A percentile compares a stretch with the other conserved stretches of the same genome.
These are phyloP conservation scores for Favolaschia claudopus DNA, from an alignment of 768 basidiomycete genomes.

Conservation along the genomic window DNA sequence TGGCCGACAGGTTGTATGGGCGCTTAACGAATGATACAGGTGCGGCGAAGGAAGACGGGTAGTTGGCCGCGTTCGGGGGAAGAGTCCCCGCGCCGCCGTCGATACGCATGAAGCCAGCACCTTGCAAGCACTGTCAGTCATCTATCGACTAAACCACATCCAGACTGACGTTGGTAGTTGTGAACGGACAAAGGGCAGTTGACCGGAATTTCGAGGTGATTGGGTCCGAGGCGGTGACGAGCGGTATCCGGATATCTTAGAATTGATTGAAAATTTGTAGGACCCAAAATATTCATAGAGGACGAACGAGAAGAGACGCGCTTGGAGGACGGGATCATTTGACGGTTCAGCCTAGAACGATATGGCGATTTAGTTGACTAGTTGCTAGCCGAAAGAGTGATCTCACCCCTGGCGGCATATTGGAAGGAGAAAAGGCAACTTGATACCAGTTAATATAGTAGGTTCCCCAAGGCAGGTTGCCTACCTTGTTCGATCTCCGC, in stretches of 20 bases:
- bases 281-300: background rate
- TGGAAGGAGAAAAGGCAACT: constrained; percentile 23
- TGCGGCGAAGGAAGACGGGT: constrained; percentile 25
- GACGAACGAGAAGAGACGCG: constrained; percentile 23
- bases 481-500: constrained; percentile 26
- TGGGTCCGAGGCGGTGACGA: constrained; percentile 26
- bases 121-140: background rate
- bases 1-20: constrained; percentile 21
- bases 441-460: background rate
- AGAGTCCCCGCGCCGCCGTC: constrained; percentile 23
- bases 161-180: constrained; percentile 24
- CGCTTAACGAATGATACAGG: constrained; percentile 9
- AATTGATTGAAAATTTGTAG: background rate
- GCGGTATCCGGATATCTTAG: constrained; percentile 16
- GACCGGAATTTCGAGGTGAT: constrained; percentile 23
- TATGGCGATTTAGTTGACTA: background rate
- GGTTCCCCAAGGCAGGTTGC: background rate
- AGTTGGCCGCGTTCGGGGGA: constrained; percentile 18
- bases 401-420: constrained; percentile 24
- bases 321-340: constrained; percentile 26
- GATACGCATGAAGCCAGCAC: constrained; percentile 24
- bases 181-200: constrained; percentile 21
- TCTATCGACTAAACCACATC: background rate
- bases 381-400: background rate
- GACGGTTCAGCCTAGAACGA: constrained; percentile 22